Percentiles rank a stretch among this genome's conserved stretches.
Evolutionary conservation across 2,329 filamentous ascomycete genomes (phyloP).

Genomic region (Fusarium caatingaense): DNA sequence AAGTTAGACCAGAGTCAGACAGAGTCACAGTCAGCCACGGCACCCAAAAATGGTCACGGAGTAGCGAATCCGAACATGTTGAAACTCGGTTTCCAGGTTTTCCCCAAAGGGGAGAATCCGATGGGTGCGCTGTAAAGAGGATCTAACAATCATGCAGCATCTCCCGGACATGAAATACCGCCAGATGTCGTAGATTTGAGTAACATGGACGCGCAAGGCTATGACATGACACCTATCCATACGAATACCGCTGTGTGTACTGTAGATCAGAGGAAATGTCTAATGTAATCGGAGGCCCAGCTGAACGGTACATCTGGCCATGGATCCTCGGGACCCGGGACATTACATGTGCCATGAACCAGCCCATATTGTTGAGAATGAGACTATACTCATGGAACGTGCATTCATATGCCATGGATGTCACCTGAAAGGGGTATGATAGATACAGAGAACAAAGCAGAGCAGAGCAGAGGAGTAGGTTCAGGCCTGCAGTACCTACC

Average conservation of each 20-base stretch:
- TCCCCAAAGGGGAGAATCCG: constrained; percentile 27
- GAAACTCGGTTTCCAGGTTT: constrained; percentile 25
- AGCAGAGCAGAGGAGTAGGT: background rate
- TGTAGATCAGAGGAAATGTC: constrained; percentile 20
- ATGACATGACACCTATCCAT: constrained; percentile 28
- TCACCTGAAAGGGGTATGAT: constrained; percentile 20
- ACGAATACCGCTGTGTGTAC: background rate
- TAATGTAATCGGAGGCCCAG: constrained; percentile 27
- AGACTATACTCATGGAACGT: constrained; percentile 38
- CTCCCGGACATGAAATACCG: constrained; percentile 34
- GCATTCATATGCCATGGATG: constrained; percentile 19
- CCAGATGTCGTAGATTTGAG: constrained; percentile 20
- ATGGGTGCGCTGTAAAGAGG: constrained; percentile 32
- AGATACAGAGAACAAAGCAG: constrained; percentile 12
- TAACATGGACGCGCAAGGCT: constrained; percentile 22
- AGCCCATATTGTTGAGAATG: constrained; percentile 33
- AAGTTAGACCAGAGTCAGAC: background rate
- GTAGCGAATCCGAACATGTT: constrained; percentile 33
- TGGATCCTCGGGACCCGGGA: constrained; percentile 37
- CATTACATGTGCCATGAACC: constrained; percentile 31
- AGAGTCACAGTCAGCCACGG: background rate
- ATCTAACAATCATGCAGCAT: constrained; percentile 24
- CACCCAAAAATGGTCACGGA: constrained; percentile 22
- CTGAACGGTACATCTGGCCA: constrained; percentile 29
- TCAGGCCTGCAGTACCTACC: constrained; percentile 29